Percentiles rank a stretch among this genome's conserved stretches.
Evolutionary conservation across 306 rosid genomes (phyloP).

Genomic region (Trifolium repens): DNA sequence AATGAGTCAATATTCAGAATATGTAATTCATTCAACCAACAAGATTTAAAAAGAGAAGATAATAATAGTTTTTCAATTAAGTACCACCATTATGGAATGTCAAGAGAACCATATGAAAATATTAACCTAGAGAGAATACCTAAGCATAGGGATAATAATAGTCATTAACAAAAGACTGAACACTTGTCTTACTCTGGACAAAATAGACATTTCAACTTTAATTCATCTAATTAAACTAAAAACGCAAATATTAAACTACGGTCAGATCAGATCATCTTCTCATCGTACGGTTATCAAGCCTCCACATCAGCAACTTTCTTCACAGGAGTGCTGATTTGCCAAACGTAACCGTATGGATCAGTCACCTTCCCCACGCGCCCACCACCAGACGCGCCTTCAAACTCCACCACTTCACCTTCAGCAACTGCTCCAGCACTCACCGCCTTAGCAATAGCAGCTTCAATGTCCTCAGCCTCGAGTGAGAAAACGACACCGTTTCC

Average conservation of each 20-base stretch:
- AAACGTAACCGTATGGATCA: conserved; percentile 74
- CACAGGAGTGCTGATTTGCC: conserved; percentile 51
- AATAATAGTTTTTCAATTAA: too few species aligned
- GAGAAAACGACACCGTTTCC: conserved; percentile 51
- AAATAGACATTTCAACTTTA: background rate
- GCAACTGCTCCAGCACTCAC: conserved; percentile 63
- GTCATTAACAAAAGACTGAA: background rate
- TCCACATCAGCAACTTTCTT: conserved; percentile 36
- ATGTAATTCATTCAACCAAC: too few species aligned
- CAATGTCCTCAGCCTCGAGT: conserved; percentile 64
- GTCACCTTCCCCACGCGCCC: conserved; percentile 67
- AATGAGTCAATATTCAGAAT: too few species aligned
- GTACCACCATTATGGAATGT: background rate
- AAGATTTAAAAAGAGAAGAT: too few species aligned
- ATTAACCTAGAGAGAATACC: background rate
- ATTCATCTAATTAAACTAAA: conserved; percentile 1
- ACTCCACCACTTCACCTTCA: conserved; percentile 53
- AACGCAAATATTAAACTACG: background rate
- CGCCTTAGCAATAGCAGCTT: conserved; percentile 58
- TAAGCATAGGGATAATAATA: background rate
- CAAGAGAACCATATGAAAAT: background rate
- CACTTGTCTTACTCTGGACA: background rate
- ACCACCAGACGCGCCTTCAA: conserved; percentile 59
- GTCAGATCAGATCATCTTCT: background rate
- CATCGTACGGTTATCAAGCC: conserved; percentile 35